phyloP scores from a whole-genome alignment of 2,329 filamentous ascomycete species.

The Hirsutella minnesotensis region DNA sequence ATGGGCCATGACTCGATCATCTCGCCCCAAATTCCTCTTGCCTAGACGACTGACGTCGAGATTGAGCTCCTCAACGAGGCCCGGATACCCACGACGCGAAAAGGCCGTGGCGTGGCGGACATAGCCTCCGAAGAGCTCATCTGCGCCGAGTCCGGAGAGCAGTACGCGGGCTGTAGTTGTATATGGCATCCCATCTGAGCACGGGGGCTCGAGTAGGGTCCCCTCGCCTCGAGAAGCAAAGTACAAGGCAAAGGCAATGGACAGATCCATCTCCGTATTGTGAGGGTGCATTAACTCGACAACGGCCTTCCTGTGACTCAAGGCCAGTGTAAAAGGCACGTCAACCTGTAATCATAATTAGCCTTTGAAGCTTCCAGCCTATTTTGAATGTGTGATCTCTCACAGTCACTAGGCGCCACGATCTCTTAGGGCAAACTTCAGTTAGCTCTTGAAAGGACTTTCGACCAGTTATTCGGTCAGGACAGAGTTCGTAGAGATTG shows the following conservation, averaged over 20 bases:
- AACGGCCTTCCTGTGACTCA: slow-evolving; percentile 56
- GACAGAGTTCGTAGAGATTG: slow-evolving; percentile 66
- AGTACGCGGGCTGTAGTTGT: slow-evolving; percentile 68
- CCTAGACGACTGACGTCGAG: slow-evolving; percentile 79
- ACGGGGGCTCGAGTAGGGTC: slow-evolving; percentile 20
- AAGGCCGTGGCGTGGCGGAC: slow-evolving; percentile 72
- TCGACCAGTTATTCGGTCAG: slow-evolving; percentile 79
- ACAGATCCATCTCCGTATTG: slow-evolving; percentile 97
- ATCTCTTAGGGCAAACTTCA: slow-evolving; percentile 53
- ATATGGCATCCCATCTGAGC: slow-evolving; percentile 31
- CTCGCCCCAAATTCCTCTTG: slow-evolving; percentile 86
- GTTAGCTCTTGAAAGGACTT: slow-evolving; percentile 67
- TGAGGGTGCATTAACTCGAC: slow-evolving; percentile 78
- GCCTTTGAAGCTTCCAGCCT: background rate
- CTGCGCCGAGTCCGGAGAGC: slow-evolving; percentile 84
- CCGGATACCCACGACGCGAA: slow-evolving; percentile 52
- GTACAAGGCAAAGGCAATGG: slow-evolving; percentile 86
- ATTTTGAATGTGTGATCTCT: slow-evolving; percentile 11
- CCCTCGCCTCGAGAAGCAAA: slow-evolving; percentile 76
- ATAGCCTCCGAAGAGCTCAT: slow-evolving; percentile 94
- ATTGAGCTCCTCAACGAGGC: slow-evolving; percentile 69
- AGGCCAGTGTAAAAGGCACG: slow-evolving; percentile 65
- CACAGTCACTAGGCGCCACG: slow-evolving; percentile 74
- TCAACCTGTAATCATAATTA: slow-evolving; percentile 43
- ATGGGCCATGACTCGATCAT: slow-evolving; percentile 81